phyloP scores from a whole-genome alignment of 148 eudicot species.

The Silene latifolia region DNA sequence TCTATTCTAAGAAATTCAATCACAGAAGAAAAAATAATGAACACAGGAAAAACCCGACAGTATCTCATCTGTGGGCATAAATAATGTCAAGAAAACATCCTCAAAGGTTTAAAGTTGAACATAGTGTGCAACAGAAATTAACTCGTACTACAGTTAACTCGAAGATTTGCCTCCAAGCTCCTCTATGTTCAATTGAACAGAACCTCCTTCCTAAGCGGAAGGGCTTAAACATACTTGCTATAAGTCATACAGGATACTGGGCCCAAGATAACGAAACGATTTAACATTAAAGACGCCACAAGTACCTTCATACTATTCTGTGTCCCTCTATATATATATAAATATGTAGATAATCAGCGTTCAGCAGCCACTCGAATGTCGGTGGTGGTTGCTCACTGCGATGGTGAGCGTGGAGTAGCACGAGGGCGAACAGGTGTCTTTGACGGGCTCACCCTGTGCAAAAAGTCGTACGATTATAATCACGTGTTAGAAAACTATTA shows the following conservation, averaged over 20 bases:
- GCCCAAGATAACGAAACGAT: constrained; percentile 30
- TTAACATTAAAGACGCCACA: constrained; percentile 34
- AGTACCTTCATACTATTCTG: constrained; percentile 48
- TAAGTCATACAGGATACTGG: constrained; percentile 40
- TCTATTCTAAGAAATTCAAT: neutral
- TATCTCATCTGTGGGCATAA: neutral
- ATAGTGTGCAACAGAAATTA: constrained; percentile 10
- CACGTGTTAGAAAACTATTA: neutral
- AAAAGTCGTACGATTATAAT: neutral
- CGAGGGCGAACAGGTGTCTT: constrained; percentile 38
- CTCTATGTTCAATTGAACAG: constrained; percentile 23
- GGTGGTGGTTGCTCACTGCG: constrained; percentile 14
- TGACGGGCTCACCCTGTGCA: constrained; percentile 36
- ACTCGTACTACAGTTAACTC: constrained; percentile 17
- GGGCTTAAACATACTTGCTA: constrained; percentile 26
- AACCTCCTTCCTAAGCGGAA: constrained; percentile 17
- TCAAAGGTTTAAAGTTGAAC: neutral
- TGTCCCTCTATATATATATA: constrained; percentile 20
- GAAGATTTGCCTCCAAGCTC: constrained; percentile 27
- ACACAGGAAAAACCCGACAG: neutral
- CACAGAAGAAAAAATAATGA: neutral
- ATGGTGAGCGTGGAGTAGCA: constrained; percentile 26
- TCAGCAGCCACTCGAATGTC: constrained; percentile 16
- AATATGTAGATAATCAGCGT: constrained; percentile 10
- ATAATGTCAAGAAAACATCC: constrained; percentile 3